phyloP scores from a whole-genome alignment of 2,329 filamentous ascomycete species.

The Fusarium newnesense region DNA sequence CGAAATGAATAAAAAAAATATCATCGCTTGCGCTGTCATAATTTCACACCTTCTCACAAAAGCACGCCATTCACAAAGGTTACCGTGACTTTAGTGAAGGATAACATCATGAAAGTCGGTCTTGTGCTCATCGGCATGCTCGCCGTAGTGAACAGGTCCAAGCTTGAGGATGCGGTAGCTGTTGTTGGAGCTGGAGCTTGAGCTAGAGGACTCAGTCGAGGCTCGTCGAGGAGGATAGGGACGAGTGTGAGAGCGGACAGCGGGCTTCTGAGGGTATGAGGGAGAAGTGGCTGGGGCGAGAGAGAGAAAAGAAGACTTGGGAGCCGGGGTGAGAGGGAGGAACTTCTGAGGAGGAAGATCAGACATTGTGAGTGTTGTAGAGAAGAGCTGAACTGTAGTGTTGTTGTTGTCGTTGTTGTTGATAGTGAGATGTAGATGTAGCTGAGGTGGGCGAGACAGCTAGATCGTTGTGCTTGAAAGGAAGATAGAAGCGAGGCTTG shows the following conservation, averaged over 20 bases:
- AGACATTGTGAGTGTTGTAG: conserved; percentile 37
- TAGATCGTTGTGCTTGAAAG: conserved; percentile 25
- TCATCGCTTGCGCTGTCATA: conserved; percentile 28
- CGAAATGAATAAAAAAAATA: conserved; percentile 6
- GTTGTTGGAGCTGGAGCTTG: conserved; percentile 48
- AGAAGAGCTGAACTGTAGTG: neutral
- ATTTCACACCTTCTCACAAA: conserved; percentile 8
- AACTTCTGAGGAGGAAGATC: conserved; percentile 42
- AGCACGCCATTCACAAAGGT: conserved; percentile 1
- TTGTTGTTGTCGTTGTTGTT: conserved; percentile 7
- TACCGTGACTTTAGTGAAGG: conserved; percentile 48
- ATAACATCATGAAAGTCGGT: conserved; percentile 64
- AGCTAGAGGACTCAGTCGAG: conserved; percentile 52
- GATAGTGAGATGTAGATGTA: conserved; percentile 15
- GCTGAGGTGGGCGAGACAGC: conserved; percentile 42
- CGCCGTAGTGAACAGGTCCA: conserved; percentile 71
- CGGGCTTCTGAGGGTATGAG: conserved; percentile 62
- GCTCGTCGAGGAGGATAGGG: conserved; percentile 57
- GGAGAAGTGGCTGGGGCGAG: conserved; percentile 68
- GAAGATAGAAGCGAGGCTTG: conserved; percentile 18
- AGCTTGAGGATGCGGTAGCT: conserved; percentile 69
- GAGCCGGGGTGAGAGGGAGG: conserved; percentile 41
- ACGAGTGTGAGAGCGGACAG: conserved; percentile 43
- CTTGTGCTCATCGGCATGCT: conserved; percentile 66
- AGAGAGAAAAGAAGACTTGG: conserved; percentile 59